Evolutionary conservation across 2,329 filamentous ascomycete genomes (phyloP).

Genomic region (Neophaeococcomyces mojaviensis): DNA sequence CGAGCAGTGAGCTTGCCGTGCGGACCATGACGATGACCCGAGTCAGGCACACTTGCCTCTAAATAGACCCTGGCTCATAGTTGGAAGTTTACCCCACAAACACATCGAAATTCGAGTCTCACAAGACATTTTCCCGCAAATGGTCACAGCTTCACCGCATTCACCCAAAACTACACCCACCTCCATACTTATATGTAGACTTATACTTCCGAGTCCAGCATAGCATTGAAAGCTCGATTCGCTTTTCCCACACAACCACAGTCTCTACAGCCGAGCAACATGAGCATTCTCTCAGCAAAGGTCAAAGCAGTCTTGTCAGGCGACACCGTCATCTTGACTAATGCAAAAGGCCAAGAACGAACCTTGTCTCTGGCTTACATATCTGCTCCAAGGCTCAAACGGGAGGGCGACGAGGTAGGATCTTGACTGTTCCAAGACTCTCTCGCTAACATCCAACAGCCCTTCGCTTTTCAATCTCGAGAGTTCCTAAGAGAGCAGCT

Average conservation of each 20-base stretch:
- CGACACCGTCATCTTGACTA: slow-evolving; percentile 78
- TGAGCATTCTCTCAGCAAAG: slow-evolving; percentile 49
- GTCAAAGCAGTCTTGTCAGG: slow-evolving; percentile 94
- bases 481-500: slow-evolving; percentile 79
- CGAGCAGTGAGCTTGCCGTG: too few relatives aligned
- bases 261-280: slow-evolving; percentile 8
- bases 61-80: too few relatives aligned
- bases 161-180: too few relatives aligned
- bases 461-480: slow-evolving; percentile 86
- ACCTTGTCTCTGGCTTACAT: slow-evolving; percentile 88
- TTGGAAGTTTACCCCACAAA: too few relatives aligned
- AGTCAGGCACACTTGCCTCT: too few relatives aligned
- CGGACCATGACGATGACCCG: too few relatives aligned
- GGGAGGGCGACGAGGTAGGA: slow-evolving; percentile 75
- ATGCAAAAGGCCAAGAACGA: slow-evolving; percentile 75
- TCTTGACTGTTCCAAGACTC: slow-evolving; percentile 6
- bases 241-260: background rate
- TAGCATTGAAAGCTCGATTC: background rate
- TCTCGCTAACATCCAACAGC: slow-evolving; percentile 33
- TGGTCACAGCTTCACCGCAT: too few relatives aligned
- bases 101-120: too few relatives aligned
- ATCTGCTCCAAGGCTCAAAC: slow-evolving; percentile 73
- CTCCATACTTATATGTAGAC: too few relatives aligned
- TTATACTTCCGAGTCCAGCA: too few relatives aligned
- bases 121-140: too few relatives aligned